A percentile compares a stretch with the other conserved stretches of the same genome.
phyloP scores from a whole-genome alignment of 2,329 filamentous ascomycete genomes.

The Colletotrichum horii region DNA sequence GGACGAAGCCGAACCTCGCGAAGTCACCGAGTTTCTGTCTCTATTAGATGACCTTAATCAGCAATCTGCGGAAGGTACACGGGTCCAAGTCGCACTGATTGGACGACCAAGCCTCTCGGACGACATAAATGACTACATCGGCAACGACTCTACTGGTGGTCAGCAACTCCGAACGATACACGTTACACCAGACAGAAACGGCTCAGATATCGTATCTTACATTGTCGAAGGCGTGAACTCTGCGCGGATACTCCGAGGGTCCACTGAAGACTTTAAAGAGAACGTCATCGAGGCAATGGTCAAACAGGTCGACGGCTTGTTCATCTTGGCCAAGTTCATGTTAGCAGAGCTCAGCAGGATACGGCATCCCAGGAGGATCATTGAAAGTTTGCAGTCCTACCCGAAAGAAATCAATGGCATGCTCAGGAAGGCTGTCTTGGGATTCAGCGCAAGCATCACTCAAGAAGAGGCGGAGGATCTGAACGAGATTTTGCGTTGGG shows the following conservation, averaged over 20 bases:
- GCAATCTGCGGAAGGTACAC: slow-evolving; percentile 22
- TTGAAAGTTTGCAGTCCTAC: slow-evolving; percentile 48
- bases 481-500: slow-evolving; percentile 53
- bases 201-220: slow-evolving; percentile 45
- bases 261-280: slow-evolving; percentile 35
- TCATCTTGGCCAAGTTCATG: slow-evolving; percentile 56
- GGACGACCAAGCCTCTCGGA: slow-evolving; percentile 49
- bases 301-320: slow-evolving; percentile 49
- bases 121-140: slow-evolving; percentile 39
- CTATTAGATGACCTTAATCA: slow-evolving; percentile 34
- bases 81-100: slow-evolving; percentile 42
- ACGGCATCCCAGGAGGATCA: slow-evolving; percentile 48
- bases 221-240: slow-evolving; percentile 45
- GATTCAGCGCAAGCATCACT: slow-evolving; percentile 44
- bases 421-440: slow-evolving; percentile 44
- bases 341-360: slow-evolving; percentile 52
- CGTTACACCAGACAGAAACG: slow-evolving; percentile 47
- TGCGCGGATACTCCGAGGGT: slow-evolving; percentile 40
- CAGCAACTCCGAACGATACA: slow-evolving; percentile 43
- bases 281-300: slow-evolving; percentile 45
- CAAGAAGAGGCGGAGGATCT: slow-evolving; percentile 44
- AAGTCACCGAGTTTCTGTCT: slow-evolving; percentile 40
- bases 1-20: slow-evolving; percentile 46
- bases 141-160: slow-evolving; percentile 25
- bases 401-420: slow-evolving; percentile 49